A percentile compares a stretch with the other conserved stretches of the same genome.
phyloP scores from a whole-genome alignment of 2,329 filamentous ascomycete species.

The Colletotrichum sansevieriae region DNA sequence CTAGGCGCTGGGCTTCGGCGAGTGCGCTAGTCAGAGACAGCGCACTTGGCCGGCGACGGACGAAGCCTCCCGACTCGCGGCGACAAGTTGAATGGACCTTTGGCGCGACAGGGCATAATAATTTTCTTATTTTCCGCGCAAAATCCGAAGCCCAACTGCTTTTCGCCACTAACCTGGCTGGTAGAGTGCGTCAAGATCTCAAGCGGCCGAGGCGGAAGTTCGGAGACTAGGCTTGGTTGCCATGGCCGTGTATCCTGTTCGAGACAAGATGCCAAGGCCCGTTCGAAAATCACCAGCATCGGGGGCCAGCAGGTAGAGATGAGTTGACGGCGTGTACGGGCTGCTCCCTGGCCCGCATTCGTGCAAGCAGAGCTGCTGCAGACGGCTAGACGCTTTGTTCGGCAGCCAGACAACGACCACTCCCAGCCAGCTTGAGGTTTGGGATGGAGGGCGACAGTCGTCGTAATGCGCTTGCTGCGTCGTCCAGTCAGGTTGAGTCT shows the following conservation, averaged over 20 bases:
- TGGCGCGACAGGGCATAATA: not conserved
- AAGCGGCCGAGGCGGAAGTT: slow-evolving; percentile 12
- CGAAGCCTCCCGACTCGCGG: slow-evolving; percentile 12
- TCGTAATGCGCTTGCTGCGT: slow-evolving; percentile 30
- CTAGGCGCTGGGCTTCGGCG: not conserved
- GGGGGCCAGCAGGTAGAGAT: slow-evolving; percentile 10
- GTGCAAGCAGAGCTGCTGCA: slow-evolving; percentile 3
- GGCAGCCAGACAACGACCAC: slow-evolving; percentile 12
- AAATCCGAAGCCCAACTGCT: not conserved
- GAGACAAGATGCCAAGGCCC: slow-evolving; percentile 29
- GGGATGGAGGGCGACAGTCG: slow-evolving; percentile 24
- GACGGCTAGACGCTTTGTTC: not conserved
- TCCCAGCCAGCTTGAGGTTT: slow-evolving; percentile 9
- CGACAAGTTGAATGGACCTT: not conserved
- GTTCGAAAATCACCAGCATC: slow-evolving; percentile 5
- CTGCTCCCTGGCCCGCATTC: not conserved
- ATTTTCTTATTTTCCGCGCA: slow-evolving; percentile 1
- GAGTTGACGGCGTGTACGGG: slow-evolving; percentile 21
- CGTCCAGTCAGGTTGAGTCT: slow-evolving; percentile 23
- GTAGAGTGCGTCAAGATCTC: not conserved
- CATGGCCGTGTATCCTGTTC: slow-evolving; percentile 8
- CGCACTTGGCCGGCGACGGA: not conserved
- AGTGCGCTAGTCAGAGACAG: slow-evolving; percentile 31
- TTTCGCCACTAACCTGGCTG: not conserved
- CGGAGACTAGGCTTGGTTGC: not conserved